Evolutionary conservation across 148 eudicot genomes (phyloP).

Genomic region (Simmondsia chinensis): DNA sequence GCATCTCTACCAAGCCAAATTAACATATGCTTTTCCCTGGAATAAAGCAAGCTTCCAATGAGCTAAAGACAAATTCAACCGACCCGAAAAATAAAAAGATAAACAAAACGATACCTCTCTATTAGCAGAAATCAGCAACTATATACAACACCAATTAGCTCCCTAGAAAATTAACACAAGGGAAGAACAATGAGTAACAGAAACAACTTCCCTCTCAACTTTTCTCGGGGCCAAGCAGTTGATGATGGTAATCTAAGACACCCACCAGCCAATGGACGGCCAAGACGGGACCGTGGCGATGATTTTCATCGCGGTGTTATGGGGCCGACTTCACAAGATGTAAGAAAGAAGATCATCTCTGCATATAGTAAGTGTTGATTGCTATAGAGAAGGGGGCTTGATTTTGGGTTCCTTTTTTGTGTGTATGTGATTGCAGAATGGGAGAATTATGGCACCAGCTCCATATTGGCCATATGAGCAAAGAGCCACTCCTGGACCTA

Average conservation of each 20-base stretch:
- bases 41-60: neutral
- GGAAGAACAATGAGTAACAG: slow-evolving; percentile 1
- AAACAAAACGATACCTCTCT: neutral
- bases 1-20: slow-evolving; percentile 7
- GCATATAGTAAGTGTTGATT: neutral
- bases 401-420: neutral
- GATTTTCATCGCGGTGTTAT: too few species aligned
- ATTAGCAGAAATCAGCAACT: neutral
- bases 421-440: slow-evolving; percentile 3
- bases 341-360: too few species aligned
- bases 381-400: neutral
- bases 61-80: neutral
- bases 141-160: neutral
- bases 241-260: neutral
- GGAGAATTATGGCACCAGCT: neutral
- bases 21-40: neutral
- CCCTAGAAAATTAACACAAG: slow-evolving; percentile 4
- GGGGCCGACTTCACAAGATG: too few species aligned
- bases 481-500: slow-evolving; percentile 6
- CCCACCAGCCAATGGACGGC: neutral
- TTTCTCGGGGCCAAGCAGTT: neutral
- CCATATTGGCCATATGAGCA: slow-evolving; percentile 12
- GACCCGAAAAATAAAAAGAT: neutral
- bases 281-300: too few species aligned
- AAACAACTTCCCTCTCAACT: neutral